Base-by-base conservation (phyloP, 2,329 filamentous ascomycete genomes). In the Aspergillus piperis region DNA sequence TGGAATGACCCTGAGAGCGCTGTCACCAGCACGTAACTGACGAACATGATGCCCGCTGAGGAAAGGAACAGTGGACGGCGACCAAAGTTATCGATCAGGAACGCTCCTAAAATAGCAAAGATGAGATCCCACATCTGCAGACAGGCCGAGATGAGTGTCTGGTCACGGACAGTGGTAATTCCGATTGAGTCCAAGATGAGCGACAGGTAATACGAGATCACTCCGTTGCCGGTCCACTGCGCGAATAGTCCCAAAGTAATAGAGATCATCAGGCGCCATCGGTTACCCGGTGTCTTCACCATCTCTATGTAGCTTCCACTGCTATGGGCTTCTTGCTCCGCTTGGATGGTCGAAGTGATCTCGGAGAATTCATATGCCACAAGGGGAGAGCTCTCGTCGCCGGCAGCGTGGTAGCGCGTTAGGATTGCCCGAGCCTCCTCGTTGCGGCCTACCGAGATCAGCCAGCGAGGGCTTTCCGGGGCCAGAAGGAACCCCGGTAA, bases 171-270 rank as follows among this genome's bases (percentile, higher is more conserved):
- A 7, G 23, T 27, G 8, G 64, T 69, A n/a, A 71, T 61, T 4
- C 70, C 69, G 6, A 70, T 64, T 0, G 59, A 59, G 8, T 60
- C 54, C 13, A 70, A 51, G 1, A 66, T 66, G 13, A 59, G 61
- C 10, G 60, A 42, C 5, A 65, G 49, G 30, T 68, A 70, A 54
- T 66, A 68, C 13, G 62, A 57, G 19, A 68, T 62, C 13, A 67
- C 66, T 42, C 70, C 71, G 44, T 70, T 71, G 32, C 70, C 70
- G n/a, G 63, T 62, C 70, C 69, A 71, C 38, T 71, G 65, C 2
- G 62, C 53, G 21, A 60, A 63, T 6, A 66, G 49, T 3, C 63
- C 62, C 5, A 65, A n/a, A 6, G 48, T 55, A 8, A 65, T 23
- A 1, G 63, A 62, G 27, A 65, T 65, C 2, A 65, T n/a, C 15